These are phyloP conservation scores for Penicillium sp. DNA, from an alignment of 2,329 filamentous ascomycete genomes.

Conservation along the genomic window DNA sequence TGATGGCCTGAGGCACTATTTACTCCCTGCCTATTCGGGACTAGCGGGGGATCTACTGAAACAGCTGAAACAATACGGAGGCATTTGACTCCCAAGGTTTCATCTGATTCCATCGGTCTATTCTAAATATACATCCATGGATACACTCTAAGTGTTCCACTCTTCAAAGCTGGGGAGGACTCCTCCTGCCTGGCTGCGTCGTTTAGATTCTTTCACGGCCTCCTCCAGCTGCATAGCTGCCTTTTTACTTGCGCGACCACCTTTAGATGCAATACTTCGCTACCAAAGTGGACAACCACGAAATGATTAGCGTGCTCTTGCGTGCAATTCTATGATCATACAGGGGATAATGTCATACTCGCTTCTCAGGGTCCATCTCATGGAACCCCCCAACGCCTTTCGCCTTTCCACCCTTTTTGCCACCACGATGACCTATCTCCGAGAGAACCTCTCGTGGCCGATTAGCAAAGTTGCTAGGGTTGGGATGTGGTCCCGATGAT, in stretches of 20 bases:
- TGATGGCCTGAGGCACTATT: conserved; percentile 24
- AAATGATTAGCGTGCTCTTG: background rate
- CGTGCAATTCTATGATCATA: background rate
- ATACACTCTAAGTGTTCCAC: conserved; percentile 23
- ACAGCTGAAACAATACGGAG: background rate
- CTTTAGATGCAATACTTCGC: conserved; percentile 32
- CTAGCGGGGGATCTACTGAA: conserved; percentile 11
- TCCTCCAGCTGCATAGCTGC: conserved; percentile 12
- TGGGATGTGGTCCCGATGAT: conserved; percentile 27
- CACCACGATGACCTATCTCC: conserved; percentile 31
- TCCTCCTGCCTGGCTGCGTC: conserved; percentile 19
- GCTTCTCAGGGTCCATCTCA: conserved; percentile 34
- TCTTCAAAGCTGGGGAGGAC: conserved; percentile 27
- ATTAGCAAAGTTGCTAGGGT: conserved; percentile 43
- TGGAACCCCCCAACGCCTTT: conserved; percentile 32
- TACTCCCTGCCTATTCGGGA: conserved; percentile 21
- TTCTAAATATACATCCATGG: too few species aligned
- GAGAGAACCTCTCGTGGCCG: conserved; percentile 31
- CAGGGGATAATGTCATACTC: conserved; percentile 21
- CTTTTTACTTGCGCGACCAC: conserved; percentile 26
- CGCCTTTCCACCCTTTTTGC: conserved; percentile 33
- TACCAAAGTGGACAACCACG: conserved; percentile 2
- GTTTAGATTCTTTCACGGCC: conserved; percentile 6
- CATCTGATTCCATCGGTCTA: too few species aligned
- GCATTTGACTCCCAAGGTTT: background rate